Conservation (phyloP, 148 eudicot genomes). For the Persicaria tinctoria region DNA sequence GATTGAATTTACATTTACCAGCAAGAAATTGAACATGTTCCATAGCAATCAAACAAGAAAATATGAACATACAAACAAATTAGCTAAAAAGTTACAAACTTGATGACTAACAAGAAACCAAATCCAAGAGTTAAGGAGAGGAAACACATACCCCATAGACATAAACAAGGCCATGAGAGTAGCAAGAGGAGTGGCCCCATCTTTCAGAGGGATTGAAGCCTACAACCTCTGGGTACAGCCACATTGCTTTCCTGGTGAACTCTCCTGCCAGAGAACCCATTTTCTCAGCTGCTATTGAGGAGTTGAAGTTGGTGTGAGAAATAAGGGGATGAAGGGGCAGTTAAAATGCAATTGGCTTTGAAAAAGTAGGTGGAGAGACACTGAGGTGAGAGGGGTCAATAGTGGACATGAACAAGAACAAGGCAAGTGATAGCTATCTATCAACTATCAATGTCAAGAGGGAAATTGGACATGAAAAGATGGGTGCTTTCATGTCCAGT, state of each 20-base stretch:
- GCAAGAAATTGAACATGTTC: neutral
- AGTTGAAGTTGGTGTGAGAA: neutral
- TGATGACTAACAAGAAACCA: neutral
- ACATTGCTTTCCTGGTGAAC: conserved; percentile 57
- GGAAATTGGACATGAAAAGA: conserved; percentile 69
- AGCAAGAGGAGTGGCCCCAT: conserved; percentile 96
- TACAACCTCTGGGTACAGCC: conserved; percentile 66
- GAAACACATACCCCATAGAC: conserved; percentile 61
- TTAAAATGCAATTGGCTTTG: neutral
- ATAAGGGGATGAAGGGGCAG: neutral
- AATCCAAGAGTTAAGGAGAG: neutral
- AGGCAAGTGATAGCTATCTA: conserved; percentile 23
- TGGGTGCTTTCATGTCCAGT: conserved; percentile 80
- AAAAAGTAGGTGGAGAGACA: conserved; percentile 9
- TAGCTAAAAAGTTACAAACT: neutral
- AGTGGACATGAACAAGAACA: conserved; percentile 31
- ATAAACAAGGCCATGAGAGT: conserved; percentile 54
- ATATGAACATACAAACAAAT: neutral
- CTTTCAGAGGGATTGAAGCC: conserved; percentile 74
- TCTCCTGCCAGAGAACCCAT: conserved; percentile 55
- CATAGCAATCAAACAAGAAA: no score
- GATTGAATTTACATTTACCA: neutral
- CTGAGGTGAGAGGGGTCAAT: conserved; percentile 15
- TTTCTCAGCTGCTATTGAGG: neutral
- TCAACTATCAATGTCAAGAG: conserved; percentile 40